Evolutionary conservation across 176 grass and related monocot species (phyloP).

Genomic region (Saccharum spontaneum): DNA sequence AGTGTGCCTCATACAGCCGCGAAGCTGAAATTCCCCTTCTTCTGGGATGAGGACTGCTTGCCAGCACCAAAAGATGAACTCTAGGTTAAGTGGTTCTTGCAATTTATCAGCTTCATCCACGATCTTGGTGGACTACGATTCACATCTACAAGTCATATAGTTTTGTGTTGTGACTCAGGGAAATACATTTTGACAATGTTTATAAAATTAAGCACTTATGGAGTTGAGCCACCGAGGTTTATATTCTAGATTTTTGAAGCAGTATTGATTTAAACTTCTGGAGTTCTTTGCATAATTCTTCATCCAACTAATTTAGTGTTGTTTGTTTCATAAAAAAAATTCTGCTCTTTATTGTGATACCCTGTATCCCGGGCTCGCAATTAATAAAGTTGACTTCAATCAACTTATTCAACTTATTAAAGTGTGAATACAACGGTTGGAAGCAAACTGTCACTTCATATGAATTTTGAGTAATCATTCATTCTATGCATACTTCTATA

Average conservation of each 20-base stretch:
- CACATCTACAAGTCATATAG: background rate
- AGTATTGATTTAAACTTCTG: background rate
- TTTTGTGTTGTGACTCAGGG: background rate
- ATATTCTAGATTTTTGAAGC: background rate
- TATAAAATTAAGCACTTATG: background rate
- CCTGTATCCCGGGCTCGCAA: background rate
- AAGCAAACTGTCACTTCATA: background rate
- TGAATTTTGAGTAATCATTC: background rate
- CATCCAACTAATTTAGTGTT: background rate
- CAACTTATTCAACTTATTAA: background rate
- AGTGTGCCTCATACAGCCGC: conserved; percentile 71
- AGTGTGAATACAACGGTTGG: background rate
- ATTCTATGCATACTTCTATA: background rate
- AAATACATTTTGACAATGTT: background rate
- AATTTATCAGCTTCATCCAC: background rate
- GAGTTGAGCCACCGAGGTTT: background rate
- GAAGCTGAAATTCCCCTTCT: conserved; percentile 74
- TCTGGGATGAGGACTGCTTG: conserved; percentile 80
- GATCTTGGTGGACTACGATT: background rate
- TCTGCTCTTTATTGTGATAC: background rate
- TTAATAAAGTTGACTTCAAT: background rate
- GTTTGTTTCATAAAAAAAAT: background rate
- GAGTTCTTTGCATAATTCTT: conserved; percentile 5
- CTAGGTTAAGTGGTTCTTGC: conserved; percentile 17
- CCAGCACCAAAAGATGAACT: conserved; percentile 76